Percentiles rank a stretch among this genome's conserved stretches.
Conservation (phyloP, 2,329 filamentous ascomycete genomes). For the Coniochaeta sp. region DNA sequence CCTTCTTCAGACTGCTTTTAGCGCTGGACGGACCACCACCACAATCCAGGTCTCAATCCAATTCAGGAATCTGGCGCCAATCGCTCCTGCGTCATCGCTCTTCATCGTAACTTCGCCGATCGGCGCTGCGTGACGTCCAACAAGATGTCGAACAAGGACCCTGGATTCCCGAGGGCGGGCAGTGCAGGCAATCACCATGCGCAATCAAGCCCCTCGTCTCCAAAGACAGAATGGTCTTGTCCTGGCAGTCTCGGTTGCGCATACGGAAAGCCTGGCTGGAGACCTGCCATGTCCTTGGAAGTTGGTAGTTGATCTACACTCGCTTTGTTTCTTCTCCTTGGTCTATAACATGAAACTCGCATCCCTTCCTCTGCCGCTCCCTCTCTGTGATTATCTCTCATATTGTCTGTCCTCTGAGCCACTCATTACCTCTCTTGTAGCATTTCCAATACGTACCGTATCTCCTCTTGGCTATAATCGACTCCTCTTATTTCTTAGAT, state of each 20-base stretch:
- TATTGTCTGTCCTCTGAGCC: neutral
- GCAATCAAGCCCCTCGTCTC: too few species aligned
- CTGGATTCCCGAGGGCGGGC: neutral
- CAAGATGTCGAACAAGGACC: neutral
- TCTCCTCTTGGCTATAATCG: neutral
- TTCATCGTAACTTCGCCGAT: neutral
- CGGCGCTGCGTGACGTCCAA: neutral
- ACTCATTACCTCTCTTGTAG: neutral
- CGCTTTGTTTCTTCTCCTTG: neutral
- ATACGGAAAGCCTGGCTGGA: neutral
- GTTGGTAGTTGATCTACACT: neutral
- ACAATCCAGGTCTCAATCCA: too few species aligned
- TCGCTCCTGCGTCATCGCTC: constrained; percentile 10
- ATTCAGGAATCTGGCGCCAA: neutral
- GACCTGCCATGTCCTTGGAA: neutral
- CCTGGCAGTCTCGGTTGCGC: neutral
- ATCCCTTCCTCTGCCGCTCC: neutral
- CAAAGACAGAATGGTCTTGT: neutral
- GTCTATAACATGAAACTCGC: neutral
- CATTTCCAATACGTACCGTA: neutral
- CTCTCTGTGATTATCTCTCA: neutral
- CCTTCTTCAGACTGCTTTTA: neutral
- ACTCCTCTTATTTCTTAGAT: neutral
- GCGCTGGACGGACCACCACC: too few species aligned
- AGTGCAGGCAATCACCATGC: neutral